Evolutionary conservation across 1,284 basidiomycete species (phyloP).

Genomic region (Sporisorium reilianum): DNA sequence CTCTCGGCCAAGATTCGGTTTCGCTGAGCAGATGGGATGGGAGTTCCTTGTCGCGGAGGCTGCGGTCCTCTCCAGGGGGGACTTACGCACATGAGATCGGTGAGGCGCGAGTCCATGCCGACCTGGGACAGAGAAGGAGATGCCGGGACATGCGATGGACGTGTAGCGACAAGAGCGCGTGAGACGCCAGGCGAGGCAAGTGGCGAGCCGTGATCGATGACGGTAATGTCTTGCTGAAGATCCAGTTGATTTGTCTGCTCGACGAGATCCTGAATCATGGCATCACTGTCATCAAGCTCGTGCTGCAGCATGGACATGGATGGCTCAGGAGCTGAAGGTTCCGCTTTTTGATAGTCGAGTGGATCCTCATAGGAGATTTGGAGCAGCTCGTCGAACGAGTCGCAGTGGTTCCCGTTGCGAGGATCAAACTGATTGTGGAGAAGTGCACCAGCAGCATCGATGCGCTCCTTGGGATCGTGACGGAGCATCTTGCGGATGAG

Average conservation of each 20-base stretch:
- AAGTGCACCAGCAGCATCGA: slow-evolving; percentile 46
- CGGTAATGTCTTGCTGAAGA: neutral
- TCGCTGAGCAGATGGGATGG: slow-evolving; percentile 32
- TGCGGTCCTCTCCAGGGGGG: slow-evolving; percentile 36
- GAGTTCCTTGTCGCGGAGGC: slow-evolving; percentile 30
- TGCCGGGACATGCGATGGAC: slow-evolving; percentile 7
- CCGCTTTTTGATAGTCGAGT: neutral
- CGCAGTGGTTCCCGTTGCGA: slow-evolving; percentile 11
- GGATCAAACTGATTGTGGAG: slow-evolving; percentile 46
- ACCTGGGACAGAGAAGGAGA: slow-evolving; percentile 48
- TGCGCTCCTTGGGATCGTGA: slow-evolving; percentile 30
- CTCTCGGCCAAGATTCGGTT: slow-evolving; percentile 22
- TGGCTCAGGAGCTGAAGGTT: neutral
- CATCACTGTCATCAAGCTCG: slow-evolving; percentile 28
- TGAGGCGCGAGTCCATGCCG: slow-evolving; percentile 49
- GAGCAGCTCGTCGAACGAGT: slow-evolving; percentile 45
- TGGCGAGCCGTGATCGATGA: slow-evolving; percentile 1
- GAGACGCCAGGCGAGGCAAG: slow-evolving; percentile 38
- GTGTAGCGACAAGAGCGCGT: slow-evolving; percentile 22
- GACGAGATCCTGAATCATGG: slow-evolving; percentile 31
- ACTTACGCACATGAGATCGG: slow-evolving; percentile 46
- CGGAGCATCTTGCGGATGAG: slow-evolving; percentile 53
- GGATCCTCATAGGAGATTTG: slow-evolving; percentile 35
- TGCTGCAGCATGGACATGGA: neutral
- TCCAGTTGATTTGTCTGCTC: slow-evolving; percentile 11